These are phyloP conservation scores for Dactylonectria macrodidyma DNA, from an alignment of 2,329 filamentous ascomycete species.

Conservation along the genomic window DNA sequence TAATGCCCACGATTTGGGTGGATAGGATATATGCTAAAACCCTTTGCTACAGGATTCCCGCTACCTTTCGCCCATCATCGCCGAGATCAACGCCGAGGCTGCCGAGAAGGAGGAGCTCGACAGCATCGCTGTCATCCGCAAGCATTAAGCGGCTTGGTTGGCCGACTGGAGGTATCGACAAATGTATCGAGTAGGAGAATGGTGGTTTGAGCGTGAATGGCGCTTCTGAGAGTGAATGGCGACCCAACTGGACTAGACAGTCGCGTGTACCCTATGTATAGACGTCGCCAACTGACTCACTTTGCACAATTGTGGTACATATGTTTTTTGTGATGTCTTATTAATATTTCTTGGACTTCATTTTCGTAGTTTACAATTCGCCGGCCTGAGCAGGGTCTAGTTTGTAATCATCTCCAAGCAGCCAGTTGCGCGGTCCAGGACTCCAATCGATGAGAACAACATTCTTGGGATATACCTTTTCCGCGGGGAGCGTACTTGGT, in stretches of 20 bases:
- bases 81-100: slow-evolving; percentile 64
- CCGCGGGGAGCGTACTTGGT: slow-evolving; percentile 32
- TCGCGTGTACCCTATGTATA: slow-evolving; percentile 56
- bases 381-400: slow-evolving; percentile 30
- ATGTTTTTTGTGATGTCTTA: slow-evolving; percentile 32
- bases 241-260: slow-evolving; percentile 49
- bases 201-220: slow-evolving; percentile 42
- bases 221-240: slow-evolving; percentile 40
- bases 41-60: slow-evolving; percentile 61
- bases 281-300: slow-evolving; percentile 50
- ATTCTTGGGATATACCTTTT: slow-evolving; percentile 20
- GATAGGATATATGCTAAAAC: slow-evolving; percentile 35
- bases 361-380: slow-evolving; percentile 45
- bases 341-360: slow-evolving; percentile 43
- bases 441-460: slow-evolving; percentile 24
- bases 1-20: slow-evolving; percentile 31
- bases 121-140: slow-evolving; percentile 65
- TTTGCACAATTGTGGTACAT: slow-evolving; percentile 38
- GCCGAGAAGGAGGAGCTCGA: slow-evolving; percentile 69
- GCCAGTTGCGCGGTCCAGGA: slow-evolving; percentile 29
- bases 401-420: slow-evolving; percentile 28
- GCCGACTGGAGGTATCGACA: slow-evolving; percentile 26
- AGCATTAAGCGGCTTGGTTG: slow-evolving; percentile 55
- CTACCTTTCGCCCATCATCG: slow-evolving; percentile 69
- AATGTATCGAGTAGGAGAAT: slow-evolving; percentile 35